Evolutionary conservation across 2,329 filamentous ascomycete species (phyloP).

Genomic region (Magnaporthiopsis poae): DNA sequence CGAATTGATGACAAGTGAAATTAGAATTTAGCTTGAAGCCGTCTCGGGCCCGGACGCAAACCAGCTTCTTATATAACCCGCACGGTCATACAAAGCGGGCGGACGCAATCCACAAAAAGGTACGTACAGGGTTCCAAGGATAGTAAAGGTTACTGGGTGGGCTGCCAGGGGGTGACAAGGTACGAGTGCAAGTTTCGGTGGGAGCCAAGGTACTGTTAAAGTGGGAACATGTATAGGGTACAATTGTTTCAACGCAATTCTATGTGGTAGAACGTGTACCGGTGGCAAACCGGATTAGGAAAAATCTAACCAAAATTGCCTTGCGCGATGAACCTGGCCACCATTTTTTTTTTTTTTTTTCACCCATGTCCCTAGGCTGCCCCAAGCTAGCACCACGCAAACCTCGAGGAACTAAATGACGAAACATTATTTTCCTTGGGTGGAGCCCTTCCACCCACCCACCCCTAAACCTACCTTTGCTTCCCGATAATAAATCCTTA

Average conservation of each 20-base stretch:
- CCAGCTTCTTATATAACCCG: neutral
- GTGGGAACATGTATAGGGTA: too few species aligned
- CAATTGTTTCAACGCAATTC: too few species aligned
- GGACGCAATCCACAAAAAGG: neutral
- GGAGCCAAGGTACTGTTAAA: too few species aligned
- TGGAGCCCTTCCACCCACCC: neutral
- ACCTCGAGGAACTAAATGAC: neutral
- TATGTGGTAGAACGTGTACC: too few species aligned
- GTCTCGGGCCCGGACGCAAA: neutral
- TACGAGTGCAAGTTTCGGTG: too few species aligned
- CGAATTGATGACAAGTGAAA: too few species aligned
- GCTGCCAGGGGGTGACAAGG: too few species aligned
- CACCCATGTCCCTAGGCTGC: neutral
- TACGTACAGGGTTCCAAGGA: too few species aligned
- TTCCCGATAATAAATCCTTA: neutral
- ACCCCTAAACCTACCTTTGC: neutral
- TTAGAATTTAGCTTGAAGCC: neutral
- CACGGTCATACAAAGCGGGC: neutral
- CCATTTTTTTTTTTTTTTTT: neutral
- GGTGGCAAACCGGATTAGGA: neutral
- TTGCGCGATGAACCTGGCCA: neutral
- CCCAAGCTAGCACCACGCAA: neutral
- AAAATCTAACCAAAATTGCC: neutral
- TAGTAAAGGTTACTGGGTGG: too few species aligned
- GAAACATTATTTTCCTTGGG: neutral